Base-by-base conservation (phyloP, 768 basidiomycete genomes). In the Pholiota molesta region DNA sequence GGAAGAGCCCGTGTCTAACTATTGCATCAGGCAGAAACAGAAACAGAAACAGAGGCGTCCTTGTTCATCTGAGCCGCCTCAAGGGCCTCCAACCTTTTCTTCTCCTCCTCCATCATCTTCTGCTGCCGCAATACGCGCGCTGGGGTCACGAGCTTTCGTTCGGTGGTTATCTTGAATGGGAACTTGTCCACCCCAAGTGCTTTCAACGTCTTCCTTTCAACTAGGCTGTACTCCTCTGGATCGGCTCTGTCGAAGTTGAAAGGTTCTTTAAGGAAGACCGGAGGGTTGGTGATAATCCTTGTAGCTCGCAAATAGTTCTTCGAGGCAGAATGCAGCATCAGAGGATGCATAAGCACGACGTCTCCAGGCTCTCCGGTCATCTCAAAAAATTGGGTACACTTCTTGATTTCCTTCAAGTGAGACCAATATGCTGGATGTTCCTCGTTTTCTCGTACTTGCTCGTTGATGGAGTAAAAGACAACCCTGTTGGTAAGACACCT, bases 211-310 rank as follows among this genome's bases (percentile, higher is more conserved):
- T 85, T 86, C 63, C 72, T 76, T 69, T 88, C 87, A 16, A 88
- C 86, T 11, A 88, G 65, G 60, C 82, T 86, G 65, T 79, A 87
- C 17, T 84, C 81, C 0, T 75, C 72, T 13, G 75, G 74, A 65
- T 81, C 69, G 28, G 73, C 75, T 45, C 82, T 74, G 42, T 77
- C 66, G 65, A 86, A 85, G 37, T 79, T 75, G 72, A 88, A 88
- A 21, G 86, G 86, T 61, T 81, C 74, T 55, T 77, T 79, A 55
- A 87, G 73, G 39, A 80, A 73, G 7, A 87, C 85, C 4, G 86
- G 86, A 57, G 87, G 87, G 65, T 89, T 89, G 47, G 86, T 87
- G 69, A 89, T 89, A 57, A 89, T 76, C 62, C 86, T 77, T 26
- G 83, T 84, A 19, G 79, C 72, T 26, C 87, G 81, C 42, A 82